Conservation (phyloP, 108 stramenopile species). For the Cyclotella cryptica region DNA sequence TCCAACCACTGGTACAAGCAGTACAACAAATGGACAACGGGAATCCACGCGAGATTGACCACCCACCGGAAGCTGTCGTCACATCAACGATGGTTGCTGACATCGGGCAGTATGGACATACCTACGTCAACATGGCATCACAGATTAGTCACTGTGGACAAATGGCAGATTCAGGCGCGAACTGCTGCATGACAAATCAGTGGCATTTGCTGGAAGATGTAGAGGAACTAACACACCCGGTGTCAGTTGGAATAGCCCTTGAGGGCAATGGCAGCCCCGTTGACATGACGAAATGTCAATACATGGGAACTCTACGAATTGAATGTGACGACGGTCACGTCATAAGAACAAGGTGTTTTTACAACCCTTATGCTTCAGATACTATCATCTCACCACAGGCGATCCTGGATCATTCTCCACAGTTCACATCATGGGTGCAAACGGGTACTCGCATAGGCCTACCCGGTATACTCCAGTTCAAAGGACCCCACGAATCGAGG, state of each 20-base stretch:
- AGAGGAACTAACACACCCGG: neutral
- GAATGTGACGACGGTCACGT: neutral
- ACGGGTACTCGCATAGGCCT: neutral
- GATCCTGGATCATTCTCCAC: neutral
- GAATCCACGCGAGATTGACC: no score
- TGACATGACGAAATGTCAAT: neutral
- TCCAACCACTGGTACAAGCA: no score
- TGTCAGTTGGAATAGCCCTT: neutral
- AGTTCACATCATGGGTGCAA: neutral
- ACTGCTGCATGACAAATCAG: no score
- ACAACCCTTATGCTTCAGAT: conserved; percentile 1
- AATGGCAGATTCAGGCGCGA: conserved; percentile 4
- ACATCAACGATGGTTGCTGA: no score
- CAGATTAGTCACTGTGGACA: neutral
- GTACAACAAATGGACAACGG: no score
- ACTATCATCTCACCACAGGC: conserved; percentile 3
- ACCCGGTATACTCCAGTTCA: neutral
- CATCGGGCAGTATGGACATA: neutral
- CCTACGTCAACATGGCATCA: neutral
- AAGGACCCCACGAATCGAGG: neutral
- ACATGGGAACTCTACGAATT: neutral
- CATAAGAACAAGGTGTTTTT: neutral
- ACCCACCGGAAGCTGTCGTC: no score
- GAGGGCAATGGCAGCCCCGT: neutral
- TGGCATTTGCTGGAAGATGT: neutral